phyloP scores from a whole-genome alignment of 768 basidiomycete species.

The Lyophyllum decastes region DNA sequence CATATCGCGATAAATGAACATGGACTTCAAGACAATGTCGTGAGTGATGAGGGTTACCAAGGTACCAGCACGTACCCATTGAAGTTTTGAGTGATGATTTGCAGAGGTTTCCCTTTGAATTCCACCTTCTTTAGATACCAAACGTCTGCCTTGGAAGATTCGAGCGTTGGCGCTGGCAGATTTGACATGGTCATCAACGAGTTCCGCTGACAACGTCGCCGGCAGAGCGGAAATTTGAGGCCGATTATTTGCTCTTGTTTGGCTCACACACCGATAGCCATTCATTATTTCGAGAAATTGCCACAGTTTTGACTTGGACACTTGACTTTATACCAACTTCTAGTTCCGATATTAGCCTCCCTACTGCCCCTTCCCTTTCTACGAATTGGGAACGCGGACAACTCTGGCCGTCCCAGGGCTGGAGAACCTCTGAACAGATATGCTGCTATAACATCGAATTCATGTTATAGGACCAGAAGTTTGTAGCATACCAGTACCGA shows the following conservation, averaged over 20 bases:
- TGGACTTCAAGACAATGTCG: constrained; percentile 49
- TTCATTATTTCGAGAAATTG: background rate
- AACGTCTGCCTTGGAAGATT: constrained; percentile 55
- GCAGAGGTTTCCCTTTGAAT: constrained; percentile 48
- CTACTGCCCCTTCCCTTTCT: no score
- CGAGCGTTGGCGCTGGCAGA: constrained; percentile 28
- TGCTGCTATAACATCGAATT: no score
- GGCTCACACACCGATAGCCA: background rate
- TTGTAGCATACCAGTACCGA: no score
- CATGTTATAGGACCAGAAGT: no score
- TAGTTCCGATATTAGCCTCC: no score
- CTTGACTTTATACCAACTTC: no score
- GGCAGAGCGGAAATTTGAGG: background rate
- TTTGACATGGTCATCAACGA: constrained; percentile 7
- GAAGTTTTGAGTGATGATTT: constrained; percentile 82
- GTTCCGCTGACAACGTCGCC: background rate
- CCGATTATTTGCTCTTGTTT: background rate
- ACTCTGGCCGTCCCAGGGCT: no score
- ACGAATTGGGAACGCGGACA: no score
- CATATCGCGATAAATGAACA: constrained; percentile 93
- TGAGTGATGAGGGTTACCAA: background rate
- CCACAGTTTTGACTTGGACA: no score
- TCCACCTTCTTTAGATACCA: constrained; percentile 76
- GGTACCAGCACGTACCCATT: constrained; percentile 61
- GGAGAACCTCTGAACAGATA: no score